Base-by-base conservation (phyloP, 495 filamentous ascomycete genomes). In the Terfezia boudieri region DNA sequence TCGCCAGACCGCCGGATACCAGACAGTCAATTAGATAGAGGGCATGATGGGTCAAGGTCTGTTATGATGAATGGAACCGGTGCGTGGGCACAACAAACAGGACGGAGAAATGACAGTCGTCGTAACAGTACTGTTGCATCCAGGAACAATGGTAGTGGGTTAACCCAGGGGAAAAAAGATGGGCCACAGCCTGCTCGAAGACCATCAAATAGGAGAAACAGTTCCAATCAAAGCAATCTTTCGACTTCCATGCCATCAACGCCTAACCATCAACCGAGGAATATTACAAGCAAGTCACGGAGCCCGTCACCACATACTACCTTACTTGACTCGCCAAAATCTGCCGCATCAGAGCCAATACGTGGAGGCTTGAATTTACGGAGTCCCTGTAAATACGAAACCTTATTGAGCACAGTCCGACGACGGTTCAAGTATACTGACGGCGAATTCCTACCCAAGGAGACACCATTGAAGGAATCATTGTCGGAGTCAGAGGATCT, bases 231-330 rank as follows among this genome's bases (percentile, higher is more conserved):
- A n/a, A 61, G 77, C 12, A 72, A 81, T 37, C 86, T 92, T 56
- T 93, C 90, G 10, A 93, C 74, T 63, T 96, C 90, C 16, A 80
- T 98, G 20, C 90, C 90, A 0, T 93, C 90, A 5, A 98, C 90
- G 0, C 90, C 90, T 5, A 86, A 86, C 57, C 87, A 95, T 64
- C 81, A 84, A 66, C 75, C 86, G 59, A 78, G 86, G 59, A 82
- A 86, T 59, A 80, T 86, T 61, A 83, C 83, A 16, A 86, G 84
- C 57, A 78, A 80, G 64, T 89, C 85, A 22, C 75, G 87, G 54
- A 87, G 90, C 50, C 89, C 84, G 11, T 95, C 89, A 5, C 89
- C 89, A 35, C 79, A 72, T 59, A 78, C 78, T 54, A 78, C 75
- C 2, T 69, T 72, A 56, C 84, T 79, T 67, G 84, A 85, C 59